phyloP scores from a whole-genome alignment of 2,329 filamentous ascomycete genomes.

The Pyrenochaeta sp. region DNA sequence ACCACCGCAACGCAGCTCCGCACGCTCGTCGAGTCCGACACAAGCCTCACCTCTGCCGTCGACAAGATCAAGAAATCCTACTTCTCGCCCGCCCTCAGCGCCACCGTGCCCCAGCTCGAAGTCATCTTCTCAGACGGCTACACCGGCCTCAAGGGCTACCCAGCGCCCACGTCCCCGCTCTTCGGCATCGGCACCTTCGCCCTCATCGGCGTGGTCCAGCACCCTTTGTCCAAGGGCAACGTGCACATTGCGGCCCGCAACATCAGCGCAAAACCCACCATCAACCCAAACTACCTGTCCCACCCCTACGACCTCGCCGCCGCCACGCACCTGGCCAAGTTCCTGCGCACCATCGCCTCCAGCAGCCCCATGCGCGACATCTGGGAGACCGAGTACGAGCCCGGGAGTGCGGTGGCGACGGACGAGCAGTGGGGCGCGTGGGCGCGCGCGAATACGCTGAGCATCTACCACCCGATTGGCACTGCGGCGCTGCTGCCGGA shows the following conservation, averaged over 20 bases:
- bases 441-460: conserved; percentile 23
- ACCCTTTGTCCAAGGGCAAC: conserved; percentile 41
- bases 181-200: conserved; percentile 41
- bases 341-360: conserved; percentile 37
- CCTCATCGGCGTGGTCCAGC: conserved; percentile 45
- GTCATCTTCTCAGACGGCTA: conserved; percentile 57
- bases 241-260: conserved; percentile 33
- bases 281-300: conserved; percentile 40
- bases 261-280: conserved; percentile 30
- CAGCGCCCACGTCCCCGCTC: conserved; percentile 30
- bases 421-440: conserved; percentile 37
- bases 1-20: conserved; percentile 40
- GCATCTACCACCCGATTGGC: conserved; percentile 46
- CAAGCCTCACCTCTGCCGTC: conserved; percentile 16
- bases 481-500: conserved; percentile 42
- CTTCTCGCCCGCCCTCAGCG: conserved; percentile 41
- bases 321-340: conserved; percentile 23
- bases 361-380: conserved; percentile 33
- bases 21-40: conserved; percentile 39
- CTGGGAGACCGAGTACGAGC: conserved; percentile 38
- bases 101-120: conserved; percentile 52
- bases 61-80: conserved; percentile 36
- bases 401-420: conserved; percentile 33
- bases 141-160: conserved; percentile 50
- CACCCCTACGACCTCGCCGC: conserved; percentile 37